A percentile compares a stretch with the other conserved stretches of the same genome.
These are phyloP conservation scores for Globisporangium takayamanum DNA, from an alignment of 352 stramenopile species.

Conservation along the genomic window DNA sequence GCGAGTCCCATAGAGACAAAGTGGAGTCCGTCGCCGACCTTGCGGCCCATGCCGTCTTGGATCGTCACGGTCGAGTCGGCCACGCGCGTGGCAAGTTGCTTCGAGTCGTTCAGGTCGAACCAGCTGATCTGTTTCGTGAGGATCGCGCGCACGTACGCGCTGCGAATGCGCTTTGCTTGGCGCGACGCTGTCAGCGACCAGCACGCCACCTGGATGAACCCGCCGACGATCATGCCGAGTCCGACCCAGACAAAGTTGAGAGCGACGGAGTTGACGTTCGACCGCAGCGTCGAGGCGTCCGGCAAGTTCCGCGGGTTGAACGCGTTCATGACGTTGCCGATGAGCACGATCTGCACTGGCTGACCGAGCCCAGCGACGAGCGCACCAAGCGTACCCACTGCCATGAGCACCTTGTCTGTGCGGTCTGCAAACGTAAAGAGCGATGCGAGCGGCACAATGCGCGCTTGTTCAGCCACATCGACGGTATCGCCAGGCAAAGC, in stretches of 20 bases:
- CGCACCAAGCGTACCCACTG: constrained; percentile 21
- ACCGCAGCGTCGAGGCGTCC: too few species aligned
- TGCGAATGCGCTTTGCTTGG: constrained; percentile 37
- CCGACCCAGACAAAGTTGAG: constrained; percentile 33
- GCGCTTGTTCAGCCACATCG: too few species aligned
- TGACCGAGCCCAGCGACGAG: constrained; percentile 38
- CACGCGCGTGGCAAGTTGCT: constrained; percentile 22
- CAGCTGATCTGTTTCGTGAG: constrained; percentile 32
- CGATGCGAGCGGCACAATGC: too few species aligned
- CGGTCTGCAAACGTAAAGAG: too few species aligned
- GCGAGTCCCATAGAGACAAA: constrained; percentile 60
- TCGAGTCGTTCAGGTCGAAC: constrained; percentile 36
- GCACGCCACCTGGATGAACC: constrained; percentile 38
- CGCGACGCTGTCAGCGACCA: constrained; percentile 57
- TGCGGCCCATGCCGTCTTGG: constrained; percentile 59
- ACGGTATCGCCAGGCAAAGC: too few species aligned
- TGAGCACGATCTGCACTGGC: constrained; percentile 48
- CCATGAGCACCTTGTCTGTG: too few species aligned
- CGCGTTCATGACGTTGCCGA: too few species aligned
- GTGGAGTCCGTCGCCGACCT: constrained; percentile 50
- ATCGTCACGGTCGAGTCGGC: constrained; percentile 39
- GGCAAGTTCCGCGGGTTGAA: too few species aligned
- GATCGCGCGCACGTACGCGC: constrained; percentile 29
- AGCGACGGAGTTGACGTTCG: constrained; percentile 24
- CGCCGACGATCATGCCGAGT: constrained; percentile 16